Percentiles rank a stretch among this genome's conserved stretches.
Conservation (phyloP, 495 filamentous ascomycete genomes). For the Xylaria sp. region DNA sequence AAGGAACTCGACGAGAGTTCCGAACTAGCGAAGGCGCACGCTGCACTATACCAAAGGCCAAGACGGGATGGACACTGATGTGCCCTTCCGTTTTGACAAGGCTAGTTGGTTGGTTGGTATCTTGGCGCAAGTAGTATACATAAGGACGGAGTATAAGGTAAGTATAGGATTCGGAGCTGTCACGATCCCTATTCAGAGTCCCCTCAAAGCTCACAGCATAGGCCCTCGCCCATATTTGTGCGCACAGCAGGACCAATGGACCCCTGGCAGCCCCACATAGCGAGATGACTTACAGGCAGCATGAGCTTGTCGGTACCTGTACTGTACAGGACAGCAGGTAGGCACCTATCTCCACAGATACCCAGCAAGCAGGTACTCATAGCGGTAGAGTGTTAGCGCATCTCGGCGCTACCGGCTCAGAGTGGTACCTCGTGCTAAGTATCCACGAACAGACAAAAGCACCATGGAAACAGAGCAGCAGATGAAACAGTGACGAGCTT, state of each 20-base stretch:
- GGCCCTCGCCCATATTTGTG: background rate
- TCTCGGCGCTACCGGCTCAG: background rate
- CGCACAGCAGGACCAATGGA: background rate
- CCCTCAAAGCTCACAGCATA: too few relatives aligned
- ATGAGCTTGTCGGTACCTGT: slow-evolving; percentile 1
- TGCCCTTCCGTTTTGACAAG: background rate
- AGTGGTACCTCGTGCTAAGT: background rate
- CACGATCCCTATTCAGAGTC: background rate
- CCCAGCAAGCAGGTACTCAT: background rate
- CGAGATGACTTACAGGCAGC: slow-evolving; percentile 6
- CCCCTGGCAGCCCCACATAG: background rate
- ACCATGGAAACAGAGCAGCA: background rate
- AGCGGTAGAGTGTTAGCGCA: background rate
- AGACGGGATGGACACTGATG: background rate
- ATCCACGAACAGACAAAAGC: background rate
- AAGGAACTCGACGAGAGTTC: background rate
- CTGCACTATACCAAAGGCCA: background rate
- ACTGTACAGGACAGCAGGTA: too few relatives aligned
- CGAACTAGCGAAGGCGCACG: slow-evolving; percentile 5
- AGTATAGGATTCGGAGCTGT: background rate
- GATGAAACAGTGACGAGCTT: slow-evolving; percentile 4
- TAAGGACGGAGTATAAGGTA: too few relatives aligned
- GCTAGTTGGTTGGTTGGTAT: too few relatives aligned
- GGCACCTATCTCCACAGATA: background rate
- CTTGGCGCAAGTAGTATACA: too few relatives aligned